Conservation (phyloP, 2,329 filamentous ascomycete genomes). For the Phaeosphaeria sp. region DNA sequence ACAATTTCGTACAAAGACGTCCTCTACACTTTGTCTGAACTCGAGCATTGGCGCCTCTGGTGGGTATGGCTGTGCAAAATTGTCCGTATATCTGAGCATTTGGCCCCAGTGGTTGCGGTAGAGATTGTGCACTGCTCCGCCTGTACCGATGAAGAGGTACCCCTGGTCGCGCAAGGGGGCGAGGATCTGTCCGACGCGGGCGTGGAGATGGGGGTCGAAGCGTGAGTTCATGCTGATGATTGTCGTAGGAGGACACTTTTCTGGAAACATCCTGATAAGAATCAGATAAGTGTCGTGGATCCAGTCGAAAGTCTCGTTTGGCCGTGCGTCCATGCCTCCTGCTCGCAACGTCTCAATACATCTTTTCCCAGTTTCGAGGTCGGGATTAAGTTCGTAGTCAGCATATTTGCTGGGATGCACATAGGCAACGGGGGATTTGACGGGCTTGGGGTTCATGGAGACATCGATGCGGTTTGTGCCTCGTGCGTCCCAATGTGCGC, state of each 20-base stretch:
- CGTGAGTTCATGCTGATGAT: slow-evolving; percentile 63
- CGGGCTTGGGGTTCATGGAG: slow-evolving; percentile 65
- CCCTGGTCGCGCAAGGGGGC: slow-evolving; percentile 62
- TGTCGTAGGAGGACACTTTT: slow-evolving; percentile 69
- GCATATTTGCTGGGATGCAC: slow-evolving; percentile 71
- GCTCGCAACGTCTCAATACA: slow-evolving; percentile 59
- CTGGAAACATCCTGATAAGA: slow-evolving; percentile 73
- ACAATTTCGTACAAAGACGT: slow-evolving; percentile 61
- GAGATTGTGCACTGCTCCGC: slow-evolving; percentile 74
- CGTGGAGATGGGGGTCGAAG: slow-evolving; percentile 64
- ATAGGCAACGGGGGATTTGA: slow-evolving; percentile 70
- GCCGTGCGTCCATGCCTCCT: slow-evolving; percentile 62
- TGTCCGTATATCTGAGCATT: slow-evolving; percentile 69
- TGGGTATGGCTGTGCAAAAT: slow-evolving; percentile 66
- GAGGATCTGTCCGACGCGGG: slow-evolving; percentile 65
- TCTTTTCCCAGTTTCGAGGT: slow-evolving; percentile 60
- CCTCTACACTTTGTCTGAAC: slow-evolving; percentile 70
- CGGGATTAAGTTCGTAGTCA: slow-evolving; percentile 67
- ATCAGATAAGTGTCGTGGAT: slow-evolving; percentile 76
- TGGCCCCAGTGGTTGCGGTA: slow-evolving; percentile 71
- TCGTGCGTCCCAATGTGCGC: slow-evolving; percentile 70
- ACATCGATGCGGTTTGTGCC: slow-evolving; percentile 65
- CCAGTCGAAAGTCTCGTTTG: slow-evolving; percentile 69
- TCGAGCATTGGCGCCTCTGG: slow-evolving; percentile 68
- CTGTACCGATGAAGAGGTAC: slow-evolving; percentile 64